A percentile compares a stretch with the other conserved stretches of the same genome.
Evolutionary conservation across 805 yeast genomes (phyloP).

Genomic region (Ogataea pini): DNA sequence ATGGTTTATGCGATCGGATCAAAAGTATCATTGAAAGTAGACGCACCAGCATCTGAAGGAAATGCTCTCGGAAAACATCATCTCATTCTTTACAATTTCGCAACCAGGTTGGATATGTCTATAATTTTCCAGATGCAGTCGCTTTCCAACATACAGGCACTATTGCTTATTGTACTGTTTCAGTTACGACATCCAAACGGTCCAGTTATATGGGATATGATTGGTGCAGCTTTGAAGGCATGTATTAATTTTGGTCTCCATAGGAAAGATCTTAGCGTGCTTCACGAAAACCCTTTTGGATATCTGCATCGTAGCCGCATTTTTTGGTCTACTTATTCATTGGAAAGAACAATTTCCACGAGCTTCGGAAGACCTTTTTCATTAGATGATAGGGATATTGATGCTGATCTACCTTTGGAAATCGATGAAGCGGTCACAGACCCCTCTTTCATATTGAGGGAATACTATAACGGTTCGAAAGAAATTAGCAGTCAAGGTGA

Average conservation of each 20-base stretch:
- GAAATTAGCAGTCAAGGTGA: neutral
- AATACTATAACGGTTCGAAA: neutral
- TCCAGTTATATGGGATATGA: conserved; percentile 22
- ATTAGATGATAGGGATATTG: conserved; percentile 51
- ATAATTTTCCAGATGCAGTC: conserved; percentile 10
- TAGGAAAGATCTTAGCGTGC: conserved; percentile 13
- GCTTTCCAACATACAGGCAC: conserved; percentile 9
- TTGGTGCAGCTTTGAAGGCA: conserved; percentile 17
- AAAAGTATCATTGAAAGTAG: conserved; percentile 7
- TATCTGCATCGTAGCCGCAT: conserved; percentile 11
- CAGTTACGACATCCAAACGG: conserved; percentile 20
- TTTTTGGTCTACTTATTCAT: conserved; percentile 50
- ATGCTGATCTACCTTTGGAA: conserved; percentile 40
- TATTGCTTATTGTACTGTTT: conserved; percentile 17
- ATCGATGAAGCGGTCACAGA: conserved; percentile 16
- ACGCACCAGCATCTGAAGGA: neutral
- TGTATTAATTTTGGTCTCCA: conserved; percentile 24
- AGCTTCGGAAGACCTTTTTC: conserved; percentile 51
- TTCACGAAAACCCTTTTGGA: conserved; percentile 11
- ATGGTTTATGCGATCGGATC: conserved; percentile 20
- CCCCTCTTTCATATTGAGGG: neutral
- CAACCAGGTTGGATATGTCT: conserved; percentile 8
- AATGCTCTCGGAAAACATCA: conserved; percentile 8
- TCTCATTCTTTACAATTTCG: conserved; percentile 10
- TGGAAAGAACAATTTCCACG: conserved; percentile 49